Evolutionary conservation across 108 stramenopile genomes (phyloP).

Genomic region (Poteriospumella lacustris): DNA sequence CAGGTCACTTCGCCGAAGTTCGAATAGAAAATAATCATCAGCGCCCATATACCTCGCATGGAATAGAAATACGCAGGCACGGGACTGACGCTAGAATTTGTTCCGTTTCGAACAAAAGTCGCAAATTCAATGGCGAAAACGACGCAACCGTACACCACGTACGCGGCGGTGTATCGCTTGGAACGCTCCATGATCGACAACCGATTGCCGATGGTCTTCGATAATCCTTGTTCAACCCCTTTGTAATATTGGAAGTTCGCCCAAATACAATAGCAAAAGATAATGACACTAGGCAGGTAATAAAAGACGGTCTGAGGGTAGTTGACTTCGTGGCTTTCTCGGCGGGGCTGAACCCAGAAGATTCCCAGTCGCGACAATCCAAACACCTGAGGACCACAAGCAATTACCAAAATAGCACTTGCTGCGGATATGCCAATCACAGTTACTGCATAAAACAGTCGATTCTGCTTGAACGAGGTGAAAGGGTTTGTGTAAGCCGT

Average conservation of each 20-base stretch:
- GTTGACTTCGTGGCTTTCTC: neutral
- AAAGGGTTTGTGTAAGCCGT: slow-evolving; percentile 20
- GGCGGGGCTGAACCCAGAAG: neutral
- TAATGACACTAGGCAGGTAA: neutral
- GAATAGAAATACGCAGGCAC: neutral
- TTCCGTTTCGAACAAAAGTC: neutral
- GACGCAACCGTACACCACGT: neutral
- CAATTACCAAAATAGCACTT: neutral
- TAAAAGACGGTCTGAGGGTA: neutral
- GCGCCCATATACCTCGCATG: neutral
- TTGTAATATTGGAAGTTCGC: neutral
- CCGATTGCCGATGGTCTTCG: neutral
- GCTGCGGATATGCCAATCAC: neutral
- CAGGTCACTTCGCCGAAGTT: neutral
- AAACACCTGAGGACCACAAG: neutral
- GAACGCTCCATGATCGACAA: neutral
- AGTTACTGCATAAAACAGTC: neutral
- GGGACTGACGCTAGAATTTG: neutral
- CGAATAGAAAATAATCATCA: slow-evolving; percentile 17
- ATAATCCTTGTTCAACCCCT: neutral
- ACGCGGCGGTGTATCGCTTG: neutral
- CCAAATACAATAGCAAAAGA: slow-evolving; percentile 18
- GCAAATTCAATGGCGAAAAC: neutral
- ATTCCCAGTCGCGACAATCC: neutral
- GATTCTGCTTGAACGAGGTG: neutral